Base-by-base conservation (phyloP, 768 basidiomycete species). In the Termitomyces sp. region DNA sequence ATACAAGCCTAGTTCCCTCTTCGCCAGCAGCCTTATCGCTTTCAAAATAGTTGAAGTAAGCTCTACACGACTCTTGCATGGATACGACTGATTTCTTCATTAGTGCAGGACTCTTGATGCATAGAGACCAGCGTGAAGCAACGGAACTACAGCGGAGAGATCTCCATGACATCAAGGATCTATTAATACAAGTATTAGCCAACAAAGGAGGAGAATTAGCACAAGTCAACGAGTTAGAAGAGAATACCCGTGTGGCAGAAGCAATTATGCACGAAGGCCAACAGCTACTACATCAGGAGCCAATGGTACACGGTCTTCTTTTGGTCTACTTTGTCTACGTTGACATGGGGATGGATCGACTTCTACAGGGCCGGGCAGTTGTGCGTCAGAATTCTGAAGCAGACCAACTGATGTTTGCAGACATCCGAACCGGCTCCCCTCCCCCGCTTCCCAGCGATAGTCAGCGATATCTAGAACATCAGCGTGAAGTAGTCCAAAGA, bases 191-290 rank as follows among this genome's bases (percentile, higher is more conserved):
- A 37, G 64, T 77, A 10, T 53, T 81, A 16, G 76, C 71, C 5
- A 74, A 62, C 38, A 69, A 68, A 35, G 25, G 19, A 8, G 68
- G 66, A 52, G 76, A 78, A 51, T 66, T 76, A 16, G 63, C 66
- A 38, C 66, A 69, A 19, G 71, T 80, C 3, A 67, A 70, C 23
- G 71, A 76, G 40, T 66, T 75, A 54, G 77, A 48, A 60, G 61
- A 25, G 70, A 73, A 40, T 2, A 72, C 75, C 27, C 70, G 65
- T 44, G 75, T 65, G 17, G 83, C 78, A 8, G 65, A 75, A 53
- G 66, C 70, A 5, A 69, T 85, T 37, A 85, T 85, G 84, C 72
- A 72, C 46, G 67, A 71, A 23, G 82, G 82, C 10, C 84, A 86
- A 70, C 69, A 70, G 65, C 82, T 80, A 61, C 9, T 58, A 14